Evolutionary conservation across 768 basidiomycete species (phyloP).

Genomic region (Trametes elegans): DNA sequence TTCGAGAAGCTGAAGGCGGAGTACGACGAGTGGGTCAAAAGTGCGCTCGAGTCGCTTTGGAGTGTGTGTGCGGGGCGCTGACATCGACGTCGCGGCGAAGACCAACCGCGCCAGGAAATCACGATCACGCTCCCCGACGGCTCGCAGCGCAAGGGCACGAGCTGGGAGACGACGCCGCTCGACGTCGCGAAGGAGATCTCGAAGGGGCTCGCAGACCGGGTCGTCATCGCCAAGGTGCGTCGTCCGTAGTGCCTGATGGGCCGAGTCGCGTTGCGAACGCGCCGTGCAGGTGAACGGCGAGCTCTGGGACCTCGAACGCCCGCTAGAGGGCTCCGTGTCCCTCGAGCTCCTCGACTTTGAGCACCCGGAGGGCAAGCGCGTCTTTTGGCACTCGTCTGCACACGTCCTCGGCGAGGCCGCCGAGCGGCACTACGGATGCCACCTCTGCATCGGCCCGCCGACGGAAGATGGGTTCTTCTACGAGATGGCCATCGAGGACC

Average conservation of each 20-base stretch:
- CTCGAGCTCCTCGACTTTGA: constrained; percentile 92
- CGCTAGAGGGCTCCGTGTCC: constrained; percentile 80
- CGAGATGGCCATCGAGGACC: constrained; percentile 90
- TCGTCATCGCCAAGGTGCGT: constrained; percentile 89
- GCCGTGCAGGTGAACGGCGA: constrained; percentile 67
- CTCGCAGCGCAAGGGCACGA: constrained; percentile 74
- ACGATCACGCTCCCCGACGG: constrained; percentile 85
- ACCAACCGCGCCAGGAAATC: constrained; percentile 82
- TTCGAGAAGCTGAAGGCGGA: constrained; percentile 86
- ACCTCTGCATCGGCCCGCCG: constrained; percentile 95
- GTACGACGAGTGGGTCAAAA: constrained; percentile 75
- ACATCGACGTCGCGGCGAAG: no score
- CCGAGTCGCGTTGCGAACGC: not conserved
- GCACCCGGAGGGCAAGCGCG: constrained; percentile 89
- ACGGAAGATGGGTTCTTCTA: constrained; percentile 99
- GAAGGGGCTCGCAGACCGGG: constrained; percentile 80
- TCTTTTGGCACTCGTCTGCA: constrained; percentile 99
- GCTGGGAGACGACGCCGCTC: constrained; percentile 96
- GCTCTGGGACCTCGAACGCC: constrained; percentile 94
- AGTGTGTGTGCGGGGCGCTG: no score
- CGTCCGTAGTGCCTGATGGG: not conserved
- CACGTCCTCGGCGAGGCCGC: constrained; percentile 97
- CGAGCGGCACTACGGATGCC: constrained; percentile 95
- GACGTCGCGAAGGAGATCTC: constrained; percentile 86
- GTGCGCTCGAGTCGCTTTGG: constrained; percentile 40